Percentiles rank a stretch among this genome's conserved stretches.
Conservation (phyloP, 768 basidiomycete genomes). For the Panellus pusillus region DNA sequence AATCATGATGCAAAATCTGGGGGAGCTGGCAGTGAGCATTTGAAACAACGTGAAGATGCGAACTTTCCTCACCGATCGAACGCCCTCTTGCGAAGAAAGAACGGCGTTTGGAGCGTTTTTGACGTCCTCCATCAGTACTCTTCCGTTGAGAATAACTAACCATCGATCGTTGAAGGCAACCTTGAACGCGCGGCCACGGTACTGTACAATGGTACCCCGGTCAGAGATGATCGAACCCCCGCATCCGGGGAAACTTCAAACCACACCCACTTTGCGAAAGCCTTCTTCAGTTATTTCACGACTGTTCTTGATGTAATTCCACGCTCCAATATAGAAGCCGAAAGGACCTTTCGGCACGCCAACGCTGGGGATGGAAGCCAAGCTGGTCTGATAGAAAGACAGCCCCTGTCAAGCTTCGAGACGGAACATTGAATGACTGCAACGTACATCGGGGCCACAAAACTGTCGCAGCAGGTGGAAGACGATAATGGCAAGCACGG, state of each 20-base stretch:
- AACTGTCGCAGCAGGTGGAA: too few species aligned
- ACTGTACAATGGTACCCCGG: background rate
- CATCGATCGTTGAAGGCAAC: slow-evolving; percentile 29
- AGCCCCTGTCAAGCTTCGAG: too few species aligned
- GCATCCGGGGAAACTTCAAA: too few species aligned
- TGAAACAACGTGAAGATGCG: too few species aligned
- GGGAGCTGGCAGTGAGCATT: background rate
- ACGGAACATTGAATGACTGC: too few species aligned
- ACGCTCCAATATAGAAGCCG: slow-evolving; percentile 14
- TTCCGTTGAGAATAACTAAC: slow-evolving; percentile 37
- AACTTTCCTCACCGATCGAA: slow-evolving; percentile 31
- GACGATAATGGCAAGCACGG: too few species aligned
- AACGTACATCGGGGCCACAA: too few species aligned
- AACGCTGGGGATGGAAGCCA: slow-evolving; percentile 12
- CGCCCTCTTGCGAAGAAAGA: slow-evolving; percentile 34
- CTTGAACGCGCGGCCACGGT: slow-evolving; percentile 16
- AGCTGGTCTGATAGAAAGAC: background rate
- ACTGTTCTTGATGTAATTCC: slow-evolving; percentile 9
- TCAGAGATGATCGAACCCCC: background rate
- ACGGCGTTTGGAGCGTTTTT: slow-evolving; percentile 36
- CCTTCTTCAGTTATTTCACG: slow-evolving; percentile 12
- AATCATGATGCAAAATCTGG: slow-evolving; percentile 38
- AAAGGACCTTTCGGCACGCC: slow-evolving; percentile 8
- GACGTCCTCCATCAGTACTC: slow-evolving; percentile 39
- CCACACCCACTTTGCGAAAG: slow-evolving; percentile 6